Evolutionary conservation across 225 moss, liverwort and hornwort species (phyloP).

Genomic region (Asterella californica): DNA sequence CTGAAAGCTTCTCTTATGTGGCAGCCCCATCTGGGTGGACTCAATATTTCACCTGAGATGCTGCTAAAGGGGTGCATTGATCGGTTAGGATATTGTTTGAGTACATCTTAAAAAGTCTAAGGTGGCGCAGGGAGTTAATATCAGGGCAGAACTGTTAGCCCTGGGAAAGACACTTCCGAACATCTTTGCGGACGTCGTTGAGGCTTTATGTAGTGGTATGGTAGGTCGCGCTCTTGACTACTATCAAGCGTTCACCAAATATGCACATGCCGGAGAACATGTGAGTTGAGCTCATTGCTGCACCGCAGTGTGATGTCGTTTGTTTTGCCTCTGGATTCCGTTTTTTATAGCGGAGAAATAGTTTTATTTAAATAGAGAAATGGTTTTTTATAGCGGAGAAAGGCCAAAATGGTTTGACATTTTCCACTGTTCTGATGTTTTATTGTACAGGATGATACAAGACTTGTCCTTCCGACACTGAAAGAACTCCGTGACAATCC

Average conservation of each 20-base stretch:
- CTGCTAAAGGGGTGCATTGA: background rate
- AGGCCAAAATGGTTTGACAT: background rate
- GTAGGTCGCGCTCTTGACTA: conserved; percentile 71
- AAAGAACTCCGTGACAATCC: conserved; percentile 72
- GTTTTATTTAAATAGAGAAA: too few relatives aligned
- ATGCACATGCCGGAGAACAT: conserved; percentile 57
- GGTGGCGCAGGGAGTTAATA: conserved; percentile 58
- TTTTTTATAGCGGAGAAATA: background rate
- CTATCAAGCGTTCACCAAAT: conserved; percentile 65
- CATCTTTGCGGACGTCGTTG: conserved; percentile 65
- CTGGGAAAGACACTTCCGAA: conserved; percentile 71
- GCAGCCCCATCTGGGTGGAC: too few relatives aligned
- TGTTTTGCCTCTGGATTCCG: background rate
- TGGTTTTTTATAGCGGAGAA: background rate
- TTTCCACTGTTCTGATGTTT: background rate
- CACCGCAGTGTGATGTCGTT: background rate
- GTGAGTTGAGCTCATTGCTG: conserved; percentile 33
- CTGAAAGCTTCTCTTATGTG: background rate
- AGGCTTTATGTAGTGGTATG: conserved; percentile 52
- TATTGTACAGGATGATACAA: conserved; percentile 49
- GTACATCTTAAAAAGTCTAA: background rate
- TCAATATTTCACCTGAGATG: conserved; percentile 2
- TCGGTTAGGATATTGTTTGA: background rate
- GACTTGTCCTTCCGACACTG: conserved; percentile 55
- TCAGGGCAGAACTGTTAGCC: conserved; percentile 64